Conservation (phyloP, 1,284 basidiomycete species). For the Naganishia albida region DNA sequence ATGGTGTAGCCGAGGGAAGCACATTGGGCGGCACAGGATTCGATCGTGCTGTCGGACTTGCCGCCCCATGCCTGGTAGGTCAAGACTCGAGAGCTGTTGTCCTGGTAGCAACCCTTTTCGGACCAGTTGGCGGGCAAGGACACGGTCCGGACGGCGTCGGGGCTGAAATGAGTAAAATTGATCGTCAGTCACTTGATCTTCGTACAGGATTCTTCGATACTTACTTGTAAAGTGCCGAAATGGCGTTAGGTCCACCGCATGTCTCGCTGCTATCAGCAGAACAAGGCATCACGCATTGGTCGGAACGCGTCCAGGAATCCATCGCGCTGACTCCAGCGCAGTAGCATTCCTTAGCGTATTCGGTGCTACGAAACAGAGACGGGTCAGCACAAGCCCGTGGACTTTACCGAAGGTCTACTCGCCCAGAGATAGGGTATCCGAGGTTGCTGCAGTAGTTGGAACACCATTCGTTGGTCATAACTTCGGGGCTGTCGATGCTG, state of each 20-base stretch:
- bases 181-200: too few species aligned
- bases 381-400: not conserved
- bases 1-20: constrained; percentile 35
- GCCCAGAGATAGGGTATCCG: constrained; percentile 28
- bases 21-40: constrained; percentile 36
- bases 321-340: constrained; percentile 3
- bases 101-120: constrained; percentile 16
- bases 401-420: not conserved
- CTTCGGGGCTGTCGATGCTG: constrained; percentile 4
- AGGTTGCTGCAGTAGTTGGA: constrained; percentile 17
- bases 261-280: not conserved
- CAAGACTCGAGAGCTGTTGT: constrained; percentile 17
- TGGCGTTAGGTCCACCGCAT: constrained; percentile 11
- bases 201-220: not conserved
- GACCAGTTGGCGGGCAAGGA: constrained; percentile 15
- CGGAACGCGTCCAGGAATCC: constrained; percentile 2
- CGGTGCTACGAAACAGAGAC: constrained; percentile 6
- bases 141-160: constrained; percentile 5
- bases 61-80: constrained; percentile 19
- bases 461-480: constrained; percentile 23
- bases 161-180: too few species aligned
- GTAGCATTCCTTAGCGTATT: constrained; percentile 32
- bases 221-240: not conserved
- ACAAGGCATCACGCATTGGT: constrained; percentile 26
- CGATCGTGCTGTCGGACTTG: constrained; percentile 35